Percentiles rank a stretch among this genome's conserved stretches.
phyloP scores from a whole-genome alignment of 495 filamentous ascomycete species.

The Hypoxylon trugodes region DNA sequence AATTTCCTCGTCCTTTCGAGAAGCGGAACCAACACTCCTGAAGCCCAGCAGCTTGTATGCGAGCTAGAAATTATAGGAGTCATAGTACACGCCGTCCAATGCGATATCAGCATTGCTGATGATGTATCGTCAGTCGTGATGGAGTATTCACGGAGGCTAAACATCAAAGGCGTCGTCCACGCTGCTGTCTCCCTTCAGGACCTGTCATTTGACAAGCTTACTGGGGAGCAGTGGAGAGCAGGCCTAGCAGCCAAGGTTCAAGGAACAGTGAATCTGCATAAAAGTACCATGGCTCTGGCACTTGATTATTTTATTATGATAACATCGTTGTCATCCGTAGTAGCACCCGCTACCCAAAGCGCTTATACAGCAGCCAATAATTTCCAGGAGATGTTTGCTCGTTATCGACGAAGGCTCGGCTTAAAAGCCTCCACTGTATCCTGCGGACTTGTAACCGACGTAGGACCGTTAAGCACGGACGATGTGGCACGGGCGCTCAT shows the following conservation, averaged over 20 bases:
- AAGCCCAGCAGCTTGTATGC: conserved; percentile 11
- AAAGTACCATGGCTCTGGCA: conserved; percentile 32
- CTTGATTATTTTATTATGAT: conserved; percentile 66
- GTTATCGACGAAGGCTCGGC: not conserved
- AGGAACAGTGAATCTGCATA: conserved; percentile 56
- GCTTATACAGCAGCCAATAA: conserved; percentile 6
- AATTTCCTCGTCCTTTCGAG: conserved; percentile 61
- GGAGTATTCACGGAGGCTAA: conserved; percentile 27
- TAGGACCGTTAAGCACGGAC: not conserved
- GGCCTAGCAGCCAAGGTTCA: conserved; percentile 51
- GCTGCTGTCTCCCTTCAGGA: conserved; percentile 53
- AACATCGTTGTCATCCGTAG: conserved; percentile 31
- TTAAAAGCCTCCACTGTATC: not conserved
- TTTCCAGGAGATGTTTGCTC: conserved; percentile 7
- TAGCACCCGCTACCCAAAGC: not conserved
- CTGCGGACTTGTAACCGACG: not conserved
- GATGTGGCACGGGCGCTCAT: not conserved
- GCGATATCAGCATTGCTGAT: conserved; percentile 6
- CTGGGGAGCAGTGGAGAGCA: conserved; percentile 38
- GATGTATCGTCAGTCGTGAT: not conserved
- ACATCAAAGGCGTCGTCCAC: conserved; percentile 56
- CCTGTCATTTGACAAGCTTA: conserved; percentile 52
- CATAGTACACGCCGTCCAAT: not conserved
- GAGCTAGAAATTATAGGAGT: not conserved
- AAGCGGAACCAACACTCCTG: conserved; percentile 37